Evolutionary conservation across 2,329 filamentous ascomycete genomes (phyloP), one percentile per base, ranked within the genome.

Genomic region (Thyridium curvatum): DNA sequence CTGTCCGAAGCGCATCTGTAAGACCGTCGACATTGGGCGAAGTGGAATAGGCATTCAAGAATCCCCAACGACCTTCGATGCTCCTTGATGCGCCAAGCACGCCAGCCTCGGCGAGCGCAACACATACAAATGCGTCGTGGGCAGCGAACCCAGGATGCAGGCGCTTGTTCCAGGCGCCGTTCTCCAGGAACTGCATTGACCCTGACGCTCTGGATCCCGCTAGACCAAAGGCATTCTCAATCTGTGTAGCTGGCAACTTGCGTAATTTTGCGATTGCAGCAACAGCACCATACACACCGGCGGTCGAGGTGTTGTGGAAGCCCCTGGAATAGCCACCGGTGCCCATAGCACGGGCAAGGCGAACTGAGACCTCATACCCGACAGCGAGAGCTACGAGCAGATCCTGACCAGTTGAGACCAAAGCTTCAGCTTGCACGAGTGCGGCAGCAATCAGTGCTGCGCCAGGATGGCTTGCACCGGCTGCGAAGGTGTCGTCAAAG

Each of bases 401-500:
- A 3, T 29, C 37, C 26, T 8, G 32, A 26, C 8, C 28, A 17
- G 29, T 35, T 31, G 29, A 26, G 18, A 15, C 17, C 3, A 38
- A 39, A 14, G 39, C 35, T 36, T 48, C 44, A 16, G 47, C 51
- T 40, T 53, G 46, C 7, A 45, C 46, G 7, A 56, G 40, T 8
- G 59, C 58, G 3, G 59, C 62, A 1, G 61, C 55, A 8, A 64
- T 61, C 13, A 62, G 52, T 0, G 62, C 62, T 1, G 62, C 58
- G 18, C 65, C 65, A 1, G 62, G 56, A 43, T 69, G 65, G 13
- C 68, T 48, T 13, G 62, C 61, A 2, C 61, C 62, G 3, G 53
- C 46, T 3, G 62, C 62, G 41, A 65, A 61, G 3, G 65, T 69
- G 45, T 69, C 65, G 46, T 68, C 65, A 46, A 67, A 68, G 45